Evolutionary conservation across 176 grass and related monocot species (phyloP).

Genomic region (Puccinellia tenuiflora): DNA sequence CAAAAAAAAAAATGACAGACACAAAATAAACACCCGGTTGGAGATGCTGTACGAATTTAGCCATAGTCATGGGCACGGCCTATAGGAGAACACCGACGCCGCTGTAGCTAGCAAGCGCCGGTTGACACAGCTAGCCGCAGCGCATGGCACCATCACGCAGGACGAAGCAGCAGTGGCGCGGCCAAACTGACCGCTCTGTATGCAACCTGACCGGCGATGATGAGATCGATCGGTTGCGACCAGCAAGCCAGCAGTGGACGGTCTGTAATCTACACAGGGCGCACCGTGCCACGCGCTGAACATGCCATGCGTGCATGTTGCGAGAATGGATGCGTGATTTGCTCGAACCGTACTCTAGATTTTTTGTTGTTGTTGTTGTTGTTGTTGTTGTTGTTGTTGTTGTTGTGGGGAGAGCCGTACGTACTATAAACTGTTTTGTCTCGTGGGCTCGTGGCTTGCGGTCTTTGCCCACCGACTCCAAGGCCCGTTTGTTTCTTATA

Average conservation of each 20-base stretch:
- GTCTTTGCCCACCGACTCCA: no score
- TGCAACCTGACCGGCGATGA: neutral
- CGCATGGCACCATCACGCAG: slow-evolving; percentile 14
- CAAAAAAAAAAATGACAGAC: no score
- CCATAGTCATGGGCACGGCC: neutral
- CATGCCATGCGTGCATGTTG: neutral
- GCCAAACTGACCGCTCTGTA: no score
- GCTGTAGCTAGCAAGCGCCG: slow-evolving; percentile 12
- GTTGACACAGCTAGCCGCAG: neutral
- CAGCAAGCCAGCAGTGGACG: neutral
- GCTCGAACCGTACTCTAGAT: neutral
- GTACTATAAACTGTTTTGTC: no score
- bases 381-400: no score
- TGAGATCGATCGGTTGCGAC: neutral
- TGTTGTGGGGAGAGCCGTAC: no score
- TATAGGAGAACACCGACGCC: neutral
- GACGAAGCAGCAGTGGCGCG: neutral
- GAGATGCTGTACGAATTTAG: no score
- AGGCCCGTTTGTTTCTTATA: no score
- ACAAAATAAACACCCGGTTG: no score
- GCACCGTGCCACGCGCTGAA: neutral
- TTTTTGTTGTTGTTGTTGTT: no score
- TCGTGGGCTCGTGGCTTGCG: no score
- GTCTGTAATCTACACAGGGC: neutral
- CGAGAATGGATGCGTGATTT: neutral